Percentiles rank a stretch among this genome's conserved stretches.
These are phyloP conservation scores for Epichloe hybrida DNA, from an alignment of 2,329 filamentous ascomycete genomes.

Conservation along the genomic window DNA sequence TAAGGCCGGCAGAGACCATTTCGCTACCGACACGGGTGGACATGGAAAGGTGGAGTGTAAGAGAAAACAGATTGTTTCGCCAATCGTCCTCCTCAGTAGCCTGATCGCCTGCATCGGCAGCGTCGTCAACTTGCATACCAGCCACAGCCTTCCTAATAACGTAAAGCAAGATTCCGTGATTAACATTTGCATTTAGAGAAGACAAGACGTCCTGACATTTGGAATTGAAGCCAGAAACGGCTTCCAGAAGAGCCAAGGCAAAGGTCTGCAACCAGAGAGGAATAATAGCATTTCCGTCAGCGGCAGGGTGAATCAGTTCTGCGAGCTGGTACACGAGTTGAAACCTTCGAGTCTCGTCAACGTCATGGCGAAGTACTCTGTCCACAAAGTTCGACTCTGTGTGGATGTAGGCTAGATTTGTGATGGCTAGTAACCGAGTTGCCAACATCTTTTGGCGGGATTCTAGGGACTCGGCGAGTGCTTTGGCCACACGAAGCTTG, in stretches of 20 bases:
- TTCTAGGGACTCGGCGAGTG: conserved; percentile 51
- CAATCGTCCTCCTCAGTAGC: conserved; percentile 68
- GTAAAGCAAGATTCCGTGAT: conserved; percentile 89
- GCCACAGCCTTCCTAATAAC: conserved; percentile 81
- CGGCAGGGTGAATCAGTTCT: conserved; percentile 76
- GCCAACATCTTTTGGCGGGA: conserved; percentile 64
- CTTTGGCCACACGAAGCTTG: conserved; percentile 70
- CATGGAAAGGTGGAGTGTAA: conserved; percentile 69
- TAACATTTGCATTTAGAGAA: conserved; percentile 89
- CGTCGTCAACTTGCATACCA: conserved; percentile 51
- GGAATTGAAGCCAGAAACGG: conserved; percentile 64
- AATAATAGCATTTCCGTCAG: conserved; percentile 52
- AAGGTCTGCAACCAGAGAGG: conserved; percentile 70
- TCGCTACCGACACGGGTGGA: conserved; percentile 64
- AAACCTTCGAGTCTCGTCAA: conserved; percentile 75
- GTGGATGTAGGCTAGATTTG: conserved; percentile 84
- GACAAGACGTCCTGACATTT: conserved; percentile 73
- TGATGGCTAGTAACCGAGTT: conserved; percentile 72
- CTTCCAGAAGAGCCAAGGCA: conserved; percentile 69
- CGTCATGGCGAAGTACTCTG: conserved; percentile 74
- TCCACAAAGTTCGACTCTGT: conserved; percentile 71
- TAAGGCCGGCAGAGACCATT: conserved; percentile 76
- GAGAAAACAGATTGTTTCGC: conserved; percentile 79
- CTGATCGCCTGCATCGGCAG: conserved; percentile 41
- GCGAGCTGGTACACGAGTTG: conserved; percentile 88